Conservation (phyloP, 1,284 basidiomycete species). For the Sporisorium graminicola region DNA sequence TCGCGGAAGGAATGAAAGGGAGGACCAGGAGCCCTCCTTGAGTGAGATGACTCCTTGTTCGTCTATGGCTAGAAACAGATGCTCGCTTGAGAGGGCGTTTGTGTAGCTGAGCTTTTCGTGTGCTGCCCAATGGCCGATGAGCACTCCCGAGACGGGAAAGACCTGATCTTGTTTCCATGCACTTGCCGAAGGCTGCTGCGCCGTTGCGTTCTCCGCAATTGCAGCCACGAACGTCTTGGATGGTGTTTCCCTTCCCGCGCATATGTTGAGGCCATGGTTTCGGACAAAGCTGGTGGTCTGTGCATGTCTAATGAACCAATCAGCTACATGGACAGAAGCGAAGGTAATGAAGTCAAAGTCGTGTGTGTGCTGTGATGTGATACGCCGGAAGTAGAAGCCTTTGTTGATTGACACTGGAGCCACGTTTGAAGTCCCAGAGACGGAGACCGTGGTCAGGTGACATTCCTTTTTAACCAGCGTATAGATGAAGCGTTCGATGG, state of each 20-base stretch:
- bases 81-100: neutral
- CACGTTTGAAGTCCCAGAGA: neutral
- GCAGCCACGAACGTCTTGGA: constrained; percentile 17
- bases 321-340: constrained; percentile 6
- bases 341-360: constrained; percentile 32
- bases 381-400: constrained; percentile 28
- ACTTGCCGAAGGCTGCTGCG: constrained; percentile 22
- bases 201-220: constrained; percentile 25
- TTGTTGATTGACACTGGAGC: constrained; percentile 14
- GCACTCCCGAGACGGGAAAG: constrained; percentile 1
- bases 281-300: constrained; percentile 5
- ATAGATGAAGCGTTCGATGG: constrained; percentile 32
- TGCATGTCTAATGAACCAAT: constrained; percentile 25
- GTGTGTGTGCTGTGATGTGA: neutral
- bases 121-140: constrained; percentile 21
- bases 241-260: neutral
- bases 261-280: constrained; percentile 6
- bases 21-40: neutral
- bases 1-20: constrained; percentile 25
- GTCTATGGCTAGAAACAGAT: constrained; percentile 1
- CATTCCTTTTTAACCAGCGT: constrained; percentile 12
- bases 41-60: constrained; percentile 8
- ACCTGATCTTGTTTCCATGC: neutral
- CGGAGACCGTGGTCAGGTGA: neutral
- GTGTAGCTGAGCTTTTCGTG: constrained; percentile 8